Evolutionary conservation across 805 yeast species (phyloP).

Genomic region (Saccharomycopsis malanga): DNA sequence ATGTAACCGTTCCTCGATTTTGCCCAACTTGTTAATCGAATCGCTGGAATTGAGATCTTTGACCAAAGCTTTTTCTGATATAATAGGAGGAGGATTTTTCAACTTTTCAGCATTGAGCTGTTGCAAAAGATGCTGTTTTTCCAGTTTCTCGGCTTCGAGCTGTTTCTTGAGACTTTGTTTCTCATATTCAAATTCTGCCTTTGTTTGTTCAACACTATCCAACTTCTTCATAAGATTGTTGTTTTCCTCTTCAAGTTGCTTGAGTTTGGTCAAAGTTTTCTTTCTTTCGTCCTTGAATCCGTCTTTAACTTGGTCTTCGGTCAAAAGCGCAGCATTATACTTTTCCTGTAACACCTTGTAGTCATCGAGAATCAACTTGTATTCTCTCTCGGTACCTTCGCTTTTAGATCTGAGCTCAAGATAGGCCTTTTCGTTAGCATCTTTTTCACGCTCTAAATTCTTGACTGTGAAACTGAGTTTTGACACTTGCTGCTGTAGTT

Average conservation of each 20-base stretch:
- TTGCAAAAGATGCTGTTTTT: conserved; percentile 2
- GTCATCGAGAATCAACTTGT: conserved; percentile 18
- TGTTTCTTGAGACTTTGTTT: neutral
- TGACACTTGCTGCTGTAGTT: conserved; percentile 10
- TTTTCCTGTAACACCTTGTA: conserved; percentile 21
- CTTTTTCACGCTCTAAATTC: conserved; percentile 19
- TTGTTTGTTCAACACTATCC: neutral
- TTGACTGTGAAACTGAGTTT: conserved; percentile 14
- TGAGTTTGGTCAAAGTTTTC: conserved; percentile 2
- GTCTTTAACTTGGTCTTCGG: conserved; percentile 14
- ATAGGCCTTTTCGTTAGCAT: conserved; percentile 8
- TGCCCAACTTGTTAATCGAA: conserved; percentile 7
- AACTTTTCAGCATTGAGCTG: conserved; percentile 9
- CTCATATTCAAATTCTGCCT: neutral
- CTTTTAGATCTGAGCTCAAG: conserved; percentile 10
- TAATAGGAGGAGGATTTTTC: conserved; percentile 1
- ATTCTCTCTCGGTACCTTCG: conserved; percentile 15
- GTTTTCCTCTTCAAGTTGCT: conserved; percentile 12
- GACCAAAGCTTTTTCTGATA: neutral
- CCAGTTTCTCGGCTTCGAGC: neutral
- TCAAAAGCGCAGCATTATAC: conserved; percentile 13
- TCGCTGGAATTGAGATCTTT: conserved; percentile 7
- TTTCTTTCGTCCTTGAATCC: conserved; percentile 15
- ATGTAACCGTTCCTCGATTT: conserved; percentile 13
- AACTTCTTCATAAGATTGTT: neutral